Evolutionary conservation across 768 basidiomycete genomes (phyloP).

Genomic region (Lactarius hatsudake): DNA sequence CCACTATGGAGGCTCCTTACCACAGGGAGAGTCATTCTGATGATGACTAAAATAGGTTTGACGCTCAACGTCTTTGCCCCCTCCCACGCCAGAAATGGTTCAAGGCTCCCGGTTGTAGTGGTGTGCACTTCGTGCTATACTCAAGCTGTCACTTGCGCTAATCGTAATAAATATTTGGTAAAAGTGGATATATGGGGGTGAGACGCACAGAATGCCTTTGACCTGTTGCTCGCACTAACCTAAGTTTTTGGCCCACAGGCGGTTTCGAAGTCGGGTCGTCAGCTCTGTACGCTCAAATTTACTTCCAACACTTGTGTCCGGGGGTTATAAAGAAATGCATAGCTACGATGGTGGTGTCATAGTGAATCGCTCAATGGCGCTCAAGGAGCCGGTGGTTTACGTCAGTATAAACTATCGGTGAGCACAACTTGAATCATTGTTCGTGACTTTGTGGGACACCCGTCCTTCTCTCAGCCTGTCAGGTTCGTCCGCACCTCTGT

Average conservation of each 20-base stretch:
- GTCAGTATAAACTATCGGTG: conserved; percentile 33
- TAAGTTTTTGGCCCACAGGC: neutral
- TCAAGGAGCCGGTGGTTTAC: conserved; percentile 29
- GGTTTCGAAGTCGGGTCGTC: neutral
- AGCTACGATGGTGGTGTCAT: conserved; percentile 14
- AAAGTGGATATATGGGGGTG: conserved; percentile 31
- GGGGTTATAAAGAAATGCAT: neutral
- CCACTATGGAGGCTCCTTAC: neutral
- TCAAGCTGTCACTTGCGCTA: neutral
- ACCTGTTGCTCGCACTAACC: neutral
- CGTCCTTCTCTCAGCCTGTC: conserved; percentile 6
- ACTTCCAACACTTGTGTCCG: neutral
- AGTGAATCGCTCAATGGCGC: conserved; percentile 28
- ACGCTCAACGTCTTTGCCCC: conserved; percentile 30
- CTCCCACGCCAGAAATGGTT: neutral
- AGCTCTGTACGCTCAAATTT: neutral
- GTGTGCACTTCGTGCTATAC: conserved; percentile 17
- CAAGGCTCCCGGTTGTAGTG: conserved; percentile 30
- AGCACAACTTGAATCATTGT: neutral
- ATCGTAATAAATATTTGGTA: neutral
- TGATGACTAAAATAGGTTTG: conserved; percentile 19
- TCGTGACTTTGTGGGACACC: neutral
- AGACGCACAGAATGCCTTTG: neutral
- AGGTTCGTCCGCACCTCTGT: conserved; percentile 1
- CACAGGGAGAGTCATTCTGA: neutral